Conservation (phyloP, 768 basidiomycete species). For the Mycena leptocephala region DNA sequence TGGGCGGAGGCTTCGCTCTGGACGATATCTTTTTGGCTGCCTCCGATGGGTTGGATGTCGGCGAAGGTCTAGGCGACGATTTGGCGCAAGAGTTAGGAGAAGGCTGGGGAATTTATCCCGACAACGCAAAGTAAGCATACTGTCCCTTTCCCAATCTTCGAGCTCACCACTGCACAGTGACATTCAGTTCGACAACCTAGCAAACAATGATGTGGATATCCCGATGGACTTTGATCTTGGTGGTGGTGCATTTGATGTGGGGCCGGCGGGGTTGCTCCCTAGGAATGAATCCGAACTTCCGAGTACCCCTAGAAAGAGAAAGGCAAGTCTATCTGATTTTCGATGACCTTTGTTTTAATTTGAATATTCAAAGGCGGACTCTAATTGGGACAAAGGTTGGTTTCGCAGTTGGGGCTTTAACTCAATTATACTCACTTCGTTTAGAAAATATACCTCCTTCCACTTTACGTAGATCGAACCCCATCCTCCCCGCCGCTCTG, state of each 20-base stretch:
- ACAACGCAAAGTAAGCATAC: constrained; percentile 34
- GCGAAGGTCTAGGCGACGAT: constrained; percentile 80
- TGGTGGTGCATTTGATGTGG: constrained; percentile 20
- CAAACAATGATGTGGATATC: constrained; percentile 37
- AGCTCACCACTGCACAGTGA: constrained; percentile 8
- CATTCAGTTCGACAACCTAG: constrained; percentile 28
- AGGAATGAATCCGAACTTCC: constrained; percentile 13
- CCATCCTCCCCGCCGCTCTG: constrained; percentile 10
- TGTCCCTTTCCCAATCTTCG: neutral
- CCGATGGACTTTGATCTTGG: constrained; percentile 49
- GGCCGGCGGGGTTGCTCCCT: neutral
- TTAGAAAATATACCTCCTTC: constrained; percentile 39
- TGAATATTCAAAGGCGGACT: constrained; percentile 19
- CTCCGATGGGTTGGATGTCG: constrained; percentile 71
- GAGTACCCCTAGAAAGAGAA: constrained; percentile 37
- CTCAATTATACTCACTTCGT: neutral
- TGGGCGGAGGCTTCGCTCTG: constrained; percentile 63
- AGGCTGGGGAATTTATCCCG: constrained; percentile 69
- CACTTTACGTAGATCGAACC: constrained; percentile 17
- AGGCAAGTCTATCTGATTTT: constrained; percentile 17
- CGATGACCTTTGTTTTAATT: neutral
- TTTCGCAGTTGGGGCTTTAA: neutral
- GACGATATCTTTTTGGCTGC: constrained; percentile 69
- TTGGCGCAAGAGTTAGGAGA: constrained; percentile 83
- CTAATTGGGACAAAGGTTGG: constrained; percentile 31